Evolutionary conservation across 768 basidiomycete genomes (phyloP).

Genomic region (Termitomyces sp.): DNA sequence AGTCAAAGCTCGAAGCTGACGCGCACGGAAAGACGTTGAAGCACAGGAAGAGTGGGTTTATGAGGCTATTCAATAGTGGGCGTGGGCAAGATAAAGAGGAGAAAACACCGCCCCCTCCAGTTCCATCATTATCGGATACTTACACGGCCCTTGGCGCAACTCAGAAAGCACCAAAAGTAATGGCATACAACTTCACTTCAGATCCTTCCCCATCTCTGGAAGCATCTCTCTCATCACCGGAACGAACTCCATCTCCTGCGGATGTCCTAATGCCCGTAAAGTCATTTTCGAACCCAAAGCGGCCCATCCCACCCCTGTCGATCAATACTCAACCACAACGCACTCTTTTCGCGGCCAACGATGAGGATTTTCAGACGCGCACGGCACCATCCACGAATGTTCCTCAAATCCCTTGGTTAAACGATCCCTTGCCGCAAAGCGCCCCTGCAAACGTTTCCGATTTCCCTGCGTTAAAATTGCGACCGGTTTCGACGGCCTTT

Average conservation of each 20-base stretch:
- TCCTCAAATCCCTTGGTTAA: constrained; percentile 23
- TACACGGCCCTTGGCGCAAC: constrained; percentile 30
- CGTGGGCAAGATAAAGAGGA: constrained; percentile 51
- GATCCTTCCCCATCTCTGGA: constrained; percentile 35
- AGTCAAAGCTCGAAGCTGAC: constrained; percentile 42
- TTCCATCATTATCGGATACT: constrained; percentile 48
- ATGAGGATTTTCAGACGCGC: constrained; percentile 24
- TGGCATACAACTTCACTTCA: constrained; percentile 40
- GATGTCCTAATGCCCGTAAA: not conserved
- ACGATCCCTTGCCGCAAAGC: constrained; percentile 44
- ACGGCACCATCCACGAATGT: constrained; percentile 19
- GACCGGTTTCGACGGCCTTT: constrained; percentile 77
- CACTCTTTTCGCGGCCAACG: constrained; percentile 22
- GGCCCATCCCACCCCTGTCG: constrained; percentile 38
- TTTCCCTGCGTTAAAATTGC: constrained; percentile 66
- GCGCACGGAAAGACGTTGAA: constrained; percentile 47
- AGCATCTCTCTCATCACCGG: constrained; percentile 16
- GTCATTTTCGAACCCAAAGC: constrained; percentile 30
- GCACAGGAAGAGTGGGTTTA: constrained; percentile 80
- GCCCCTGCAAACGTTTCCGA: constrained; percentile 63
- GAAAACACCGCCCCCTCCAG: constrained; percentile 48
- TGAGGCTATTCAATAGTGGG: constrained; percentile 68
- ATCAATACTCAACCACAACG: constrained; percentile 37
- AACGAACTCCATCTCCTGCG: constrained; percentile 9
- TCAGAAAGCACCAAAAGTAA: constrained; percentile 25